These are phyloP conservation scores for Aspergillus ochraceoroseus DNA, from an alignment of 2,329 filamentous ascomycete genomes.

Conservation along the genomic window DNA sequence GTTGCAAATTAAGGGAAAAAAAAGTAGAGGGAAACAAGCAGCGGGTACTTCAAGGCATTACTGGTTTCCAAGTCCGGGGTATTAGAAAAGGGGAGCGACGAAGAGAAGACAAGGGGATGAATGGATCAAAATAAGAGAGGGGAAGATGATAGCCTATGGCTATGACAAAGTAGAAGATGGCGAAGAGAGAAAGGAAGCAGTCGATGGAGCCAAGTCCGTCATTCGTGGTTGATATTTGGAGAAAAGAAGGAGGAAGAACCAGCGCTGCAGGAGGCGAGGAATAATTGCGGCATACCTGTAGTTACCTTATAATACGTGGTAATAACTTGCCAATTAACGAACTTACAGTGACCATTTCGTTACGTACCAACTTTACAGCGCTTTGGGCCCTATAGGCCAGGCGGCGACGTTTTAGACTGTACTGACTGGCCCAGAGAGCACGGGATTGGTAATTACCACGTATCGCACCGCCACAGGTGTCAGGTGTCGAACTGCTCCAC, in stretches of 20 bases:
- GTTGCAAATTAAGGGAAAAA: constrained; percentile 9
- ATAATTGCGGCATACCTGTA: no score
- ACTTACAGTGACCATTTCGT: no score
- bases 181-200: constrained; percentile 1
- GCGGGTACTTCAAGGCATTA: constrained; percentile 19
- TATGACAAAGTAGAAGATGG: no score
- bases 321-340: no score
- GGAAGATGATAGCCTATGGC: no score
- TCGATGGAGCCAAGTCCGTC: no score
- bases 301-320: no score
- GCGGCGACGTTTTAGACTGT: background rate
- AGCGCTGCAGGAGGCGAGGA: no score
- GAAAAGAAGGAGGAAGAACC: constrained; percentile 5
- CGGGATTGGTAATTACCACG: constrained; percentile 9
- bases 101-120: constrained; percentile 1
- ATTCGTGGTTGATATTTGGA: no score
- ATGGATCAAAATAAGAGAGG: background rate
- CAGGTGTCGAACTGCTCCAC: constrained; percentile 19
- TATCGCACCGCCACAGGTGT: constrained; percentile 21
- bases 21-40: constrained; percentile 9
- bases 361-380: no score
- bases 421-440: constrained; percentile 1
- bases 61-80: constrained; percentile 10
- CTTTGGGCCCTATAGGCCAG: no score
- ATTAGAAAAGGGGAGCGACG: constrained; percentile 5